Base-by-base conservation (phyloP, 2,329 filamentous ascomycete species). In the Aspergillus bombycis region DNA sequence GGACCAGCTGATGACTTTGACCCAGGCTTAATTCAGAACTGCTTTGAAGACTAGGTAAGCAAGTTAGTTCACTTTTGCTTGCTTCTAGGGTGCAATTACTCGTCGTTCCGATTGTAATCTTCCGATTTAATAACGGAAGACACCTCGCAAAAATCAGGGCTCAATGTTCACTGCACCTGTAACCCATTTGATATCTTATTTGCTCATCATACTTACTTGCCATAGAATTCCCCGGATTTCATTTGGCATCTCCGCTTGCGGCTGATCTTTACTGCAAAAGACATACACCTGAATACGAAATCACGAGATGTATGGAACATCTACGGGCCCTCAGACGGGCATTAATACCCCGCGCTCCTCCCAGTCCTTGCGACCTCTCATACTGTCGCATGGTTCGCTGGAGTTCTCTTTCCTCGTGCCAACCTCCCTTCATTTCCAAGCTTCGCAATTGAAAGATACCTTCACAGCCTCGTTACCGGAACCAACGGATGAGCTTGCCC, bases 361-460 rank as follows among this genome's bases (percentile, higher is more conserved):
- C 72, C 90, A 93, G 70, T 97, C 94, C 68, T 89, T 97, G 70
- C 92, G 95, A 71, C 94, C 95, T 67, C 88, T 99, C 76, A 93
- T 91, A 74, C 87, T 99, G 75, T 87, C 89, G 70, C 95, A 99
- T 81, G 95, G 96, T 78, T 93, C 92, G 61, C 93, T 99, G 82
- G 95, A 99, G 80, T 93, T 96, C 75, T 94, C 93, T 60, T 95
- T 99, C 79, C 89, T 97, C 75, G 91, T 99, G 77, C 94, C 95
- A 63, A 98, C 95, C 71, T 92, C 89, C 74, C 88, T 97, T 68
- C 95, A 99, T 82, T 99, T 96, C 85, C 94, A 95, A 80, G 95
- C 95, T 73, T 91, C 93, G 65, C 92, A 97, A 83, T 86, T 98
- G 76, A 96, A 94, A 85, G 94, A 97, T 72, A 87, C 89, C 70